Evolutionary conservation across 1,139 yeast genomes (phyloP).

Genomic region (Protomyces inouyei): DNA sequence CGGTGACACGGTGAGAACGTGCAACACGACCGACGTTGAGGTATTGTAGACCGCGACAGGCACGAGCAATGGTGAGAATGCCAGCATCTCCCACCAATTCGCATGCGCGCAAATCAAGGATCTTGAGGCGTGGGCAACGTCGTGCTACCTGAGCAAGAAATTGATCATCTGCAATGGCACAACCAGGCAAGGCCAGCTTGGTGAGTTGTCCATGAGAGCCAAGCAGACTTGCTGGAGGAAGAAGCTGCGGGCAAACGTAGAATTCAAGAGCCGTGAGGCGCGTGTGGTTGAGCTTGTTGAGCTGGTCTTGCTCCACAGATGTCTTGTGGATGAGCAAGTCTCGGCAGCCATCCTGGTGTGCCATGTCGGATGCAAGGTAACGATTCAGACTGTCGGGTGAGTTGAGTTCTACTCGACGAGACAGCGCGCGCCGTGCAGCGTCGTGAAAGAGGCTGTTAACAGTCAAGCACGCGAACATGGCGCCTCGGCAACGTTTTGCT

Average conservation of each 20-base stretch:
- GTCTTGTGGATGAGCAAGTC: slow-evolving; percentile 15
- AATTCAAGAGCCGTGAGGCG: slow-evolving; percentile 65
- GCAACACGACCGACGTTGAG: slow-evolving; percentile 78
- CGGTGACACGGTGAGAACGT: slow-evolving; percentile 65
- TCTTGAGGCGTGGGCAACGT: slow-evolving; percentile 56
- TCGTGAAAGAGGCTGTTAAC: slow-evolving; percentile 2
- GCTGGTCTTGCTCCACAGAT: not conserved
- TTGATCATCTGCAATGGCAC: slow-evolving; percentile 56
- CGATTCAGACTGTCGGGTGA: not conserved
- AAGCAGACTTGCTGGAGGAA: slow-evolving; percentile 53
- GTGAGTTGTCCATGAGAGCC: slow-evolving; percentile 45
- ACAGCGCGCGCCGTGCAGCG: not conserved
- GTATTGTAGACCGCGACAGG: slow-evolving; percentile 53
- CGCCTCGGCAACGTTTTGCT: not conserved
- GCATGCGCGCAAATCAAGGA: slow-evolving; percentile 79
- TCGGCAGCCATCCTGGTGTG: slow-evolving; percentile 11
- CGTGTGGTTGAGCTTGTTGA: slow-evolving; percentile 7
- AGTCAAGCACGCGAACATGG: slow-evolving; percentile 15
- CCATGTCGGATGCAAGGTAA: not conserved
- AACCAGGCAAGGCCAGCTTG: slow-evolving; percentile 68
- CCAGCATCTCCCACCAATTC: slow-evolving; percentile 73
- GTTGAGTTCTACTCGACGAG: slow-evolving; percentile 2
- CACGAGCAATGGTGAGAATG: slow-evolving; percentile 56
- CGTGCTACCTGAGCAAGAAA: slow-evolving; percentile 52
- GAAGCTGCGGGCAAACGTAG: slow-evolving; percentile 71